Base-by-base conservation (phyloP, 1,139 yeast genomes). In the Yamadazyma atmosphaerica region DNA sequence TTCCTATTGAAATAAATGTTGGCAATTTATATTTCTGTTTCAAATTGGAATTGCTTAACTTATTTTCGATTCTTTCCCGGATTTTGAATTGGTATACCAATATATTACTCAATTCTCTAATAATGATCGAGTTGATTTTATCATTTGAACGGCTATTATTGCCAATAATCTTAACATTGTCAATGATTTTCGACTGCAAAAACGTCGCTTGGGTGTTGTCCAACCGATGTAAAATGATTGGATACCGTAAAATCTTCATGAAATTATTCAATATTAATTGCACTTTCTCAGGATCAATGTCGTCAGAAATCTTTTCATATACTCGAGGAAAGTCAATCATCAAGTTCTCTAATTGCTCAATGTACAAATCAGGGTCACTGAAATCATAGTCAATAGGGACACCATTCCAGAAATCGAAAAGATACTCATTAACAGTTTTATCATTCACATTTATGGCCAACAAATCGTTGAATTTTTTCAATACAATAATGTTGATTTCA, bases 1-100 rank as follows among this genome's bases (percentile, higher is more conserved):
- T 72, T 47, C 92, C 77, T 2, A 84, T 61, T 0, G 88, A 80
- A 27, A 81, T 72, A 54, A 83, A 88, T 0, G 88, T 74, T 1
- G 95, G 92, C 21, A 77, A 66, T 42, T 78, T 79, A 9, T 65
- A 59, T 36, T 58, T 63, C 17, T 57, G 52, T 25, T 56, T 56
- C 12, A 58, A 43, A 33, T 53, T 51, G 32, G 60, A 59, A 33
- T 59, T 55, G 17, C 46, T 55, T 35, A 59, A 55, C 49, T 58
- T 65, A 40, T 52, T 67, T 46, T 52, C 70, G 35, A 83, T 83
- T 42, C 82, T 61, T 14, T 67, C 68, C 42, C 84, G 64, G 0
- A 81, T 74, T 3, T 79, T 80, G 53, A 77, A 81, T 4, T 89
- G 88, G 39, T 82, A 65, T 1, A 74, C 64, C 2, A 75, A 56